These are phyloP conservation scores for Beauveria varroae DNA, from an alignment of 2,329 filamentous ascomycete genomes.

Conservation along the genomic window DNA sequence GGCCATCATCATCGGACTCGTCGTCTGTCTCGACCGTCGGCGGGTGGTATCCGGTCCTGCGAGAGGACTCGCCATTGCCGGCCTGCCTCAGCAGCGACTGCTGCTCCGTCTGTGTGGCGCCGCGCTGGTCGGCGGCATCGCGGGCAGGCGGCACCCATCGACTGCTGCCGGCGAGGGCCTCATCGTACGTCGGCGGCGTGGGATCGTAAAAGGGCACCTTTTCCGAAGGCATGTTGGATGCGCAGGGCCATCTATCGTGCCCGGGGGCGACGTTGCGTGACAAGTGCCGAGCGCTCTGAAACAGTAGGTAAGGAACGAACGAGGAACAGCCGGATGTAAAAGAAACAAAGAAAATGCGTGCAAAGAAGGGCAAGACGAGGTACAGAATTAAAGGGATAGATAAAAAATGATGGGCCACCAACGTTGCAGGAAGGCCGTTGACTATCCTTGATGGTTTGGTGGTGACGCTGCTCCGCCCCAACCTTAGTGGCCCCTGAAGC, in stretches of 20 bases:
- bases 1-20: conserved; percentile 41
- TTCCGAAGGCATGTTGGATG: conserved; percentile 27
- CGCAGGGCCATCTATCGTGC: neutral
- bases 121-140: conserved; percentile 44
- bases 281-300: neutral
- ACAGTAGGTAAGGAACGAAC: neutral
- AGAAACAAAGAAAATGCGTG: neutral
- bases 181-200: conserved; percentile 36
- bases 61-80: conserved; percentile 32
- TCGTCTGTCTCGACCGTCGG: conserved; percentile 76
- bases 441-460: neutral
- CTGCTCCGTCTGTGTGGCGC: conserved; percentile 65
- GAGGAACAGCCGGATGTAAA: neutral
- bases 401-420: neutral
- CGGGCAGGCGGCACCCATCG: conserved; percentile 24
- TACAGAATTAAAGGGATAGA: conserved; percentile 1
- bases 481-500: conserved; percentile 8
- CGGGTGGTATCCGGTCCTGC: conserved; percentile 59
- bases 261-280: neutral
- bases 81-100: conserved; percentile 63
- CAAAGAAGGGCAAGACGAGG: neutral
- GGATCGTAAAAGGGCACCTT: conserved; percentile 36
- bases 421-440: conserved; percentile 1
- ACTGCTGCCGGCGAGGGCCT: conserved; percentile 31
- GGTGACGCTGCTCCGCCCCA: conserved; percentile 6